Evolutionary conservation across 2,329 filamentous ascomycete species (phyloP).

Genomic region (Ophiostoma pallidulum): DNA sequence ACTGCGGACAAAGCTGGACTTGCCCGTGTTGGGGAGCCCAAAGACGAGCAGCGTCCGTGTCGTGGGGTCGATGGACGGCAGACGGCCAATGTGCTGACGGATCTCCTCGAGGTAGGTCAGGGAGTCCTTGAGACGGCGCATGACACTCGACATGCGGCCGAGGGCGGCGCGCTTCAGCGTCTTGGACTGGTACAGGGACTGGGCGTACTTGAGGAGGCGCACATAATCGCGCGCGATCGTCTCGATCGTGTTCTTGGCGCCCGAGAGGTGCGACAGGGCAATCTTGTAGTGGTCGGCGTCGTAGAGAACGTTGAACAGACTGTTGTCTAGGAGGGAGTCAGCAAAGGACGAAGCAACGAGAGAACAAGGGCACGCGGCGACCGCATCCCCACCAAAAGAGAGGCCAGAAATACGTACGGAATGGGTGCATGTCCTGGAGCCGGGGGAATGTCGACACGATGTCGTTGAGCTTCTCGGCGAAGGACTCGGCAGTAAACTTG

Average conservation of each 20-base stretch:
- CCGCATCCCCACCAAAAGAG: too few species aligned
- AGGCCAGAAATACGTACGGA: slow-evolving; percentile 47
- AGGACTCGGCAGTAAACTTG: slow-evolving; percentile 82
- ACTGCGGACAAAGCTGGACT: slow-evolving; percentile 88
- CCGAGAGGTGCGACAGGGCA: slow-evolving; percentile 89
- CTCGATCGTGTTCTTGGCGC: slow-evolving; percentile 93
- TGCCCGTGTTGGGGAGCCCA: slow-evolving; percentile 95
- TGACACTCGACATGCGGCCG: slow-evolving; percentile 96
- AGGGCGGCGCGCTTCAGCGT: slow-evolving; percentile 93
- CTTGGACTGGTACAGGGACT: slow-evolving; percentile 97
- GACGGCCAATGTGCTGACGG: slow-evolving; percentile 89
- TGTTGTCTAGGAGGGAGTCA: slow-evolving; percentile 35
- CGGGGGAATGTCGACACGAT: slow-evolving; percentile 92
- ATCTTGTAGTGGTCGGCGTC: slow-evolving; percentile 98
- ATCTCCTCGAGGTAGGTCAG: slow-evolving; percentile 94
- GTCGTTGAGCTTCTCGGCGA: slow-evolving; percentile 81
- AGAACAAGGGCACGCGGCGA: slow-evolving; percentile 39
- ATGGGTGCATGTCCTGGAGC: slow-evolving; percentile 89
- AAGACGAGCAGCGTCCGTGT: slow-evolving; percentile 93
- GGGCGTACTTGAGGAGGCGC: slow-evolving; percentile 80
- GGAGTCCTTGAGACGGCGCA: slow-evolving; percentile 88
- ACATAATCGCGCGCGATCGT: slow-evolving; percentile 95
- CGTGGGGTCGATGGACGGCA: slow-evolving; percentile 97
- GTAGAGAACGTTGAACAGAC: slow-evolving; percentile 94
- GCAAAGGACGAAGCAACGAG: not conserved